Evolutionary conservation across 2,329 filamentous ascomycete genomes (phyloP).

Genomic region (Colletotrichum echinochloae): DNA sequence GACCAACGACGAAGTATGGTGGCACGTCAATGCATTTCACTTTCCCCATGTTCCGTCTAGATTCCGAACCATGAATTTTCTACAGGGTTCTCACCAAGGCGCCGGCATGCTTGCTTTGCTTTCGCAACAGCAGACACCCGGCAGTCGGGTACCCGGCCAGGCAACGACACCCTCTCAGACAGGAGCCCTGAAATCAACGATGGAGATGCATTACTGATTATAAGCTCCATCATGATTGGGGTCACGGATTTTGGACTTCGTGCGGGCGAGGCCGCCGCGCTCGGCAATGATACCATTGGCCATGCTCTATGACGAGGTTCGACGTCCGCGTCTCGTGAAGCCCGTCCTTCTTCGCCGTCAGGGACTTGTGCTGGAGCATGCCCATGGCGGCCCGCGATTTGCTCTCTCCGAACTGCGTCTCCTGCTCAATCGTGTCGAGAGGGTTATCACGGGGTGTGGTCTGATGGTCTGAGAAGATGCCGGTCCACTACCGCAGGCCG

Average conservation of each 20-base stretch:
- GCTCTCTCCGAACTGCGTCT: slow-evolving; percentile 86
- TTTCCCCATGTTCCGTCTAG: neutral
- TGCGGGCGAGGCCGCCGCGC: slow-evolving; percentile 82
- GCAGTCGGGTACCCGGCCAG: neutral
- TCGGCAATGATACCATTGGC: slow-evolving; percentile 78
- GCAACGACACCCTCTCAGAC: slow-evolving; percentile 46
- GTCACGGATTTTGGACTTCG: slow-evolving; percentile 76
- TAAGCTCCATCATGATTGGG: slow-evolving; percentile 81
- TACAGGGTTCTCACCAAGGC: neutral
- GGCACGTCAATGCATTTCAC: slow-evolving; percentile 1
- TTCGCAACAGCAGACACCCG: neutral
- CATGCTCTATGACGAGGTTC: slow-evolving; percentile 87
- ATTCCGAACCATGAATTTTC: slow-evolving; percentile 4
- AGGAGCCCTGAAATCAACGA: slow-evolving; percentile 77
- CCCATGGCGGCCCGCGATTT: slow-evolving; percentile 90
- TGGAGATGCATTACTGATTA: slow-evolving; percentile 80
- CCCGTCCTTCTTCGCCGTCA: slow-evolving; percentile 85
- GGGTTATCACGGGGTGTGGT: slow-evolving; percentile 82
- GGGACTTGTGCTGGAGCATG: slow-evolving; percentile 84
- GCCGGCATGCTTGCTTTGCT: neutral
- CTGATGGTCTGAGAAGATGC: slow-evolving; percentile 74
- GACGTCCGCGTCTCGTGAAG: slow-evolving; percentile 81
- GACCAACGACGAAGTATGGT: neutral
- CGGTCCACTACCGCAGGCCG: slow-evolving; percentile 79
- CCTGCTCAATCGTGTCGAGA: slow-evolving; percentile 89